Evolutionary conservation across 1,284 basidiomycete genomes (phyloP), one percentile per base, ranked within the genome.

Genomic region (Irpex sp.): DNA sequence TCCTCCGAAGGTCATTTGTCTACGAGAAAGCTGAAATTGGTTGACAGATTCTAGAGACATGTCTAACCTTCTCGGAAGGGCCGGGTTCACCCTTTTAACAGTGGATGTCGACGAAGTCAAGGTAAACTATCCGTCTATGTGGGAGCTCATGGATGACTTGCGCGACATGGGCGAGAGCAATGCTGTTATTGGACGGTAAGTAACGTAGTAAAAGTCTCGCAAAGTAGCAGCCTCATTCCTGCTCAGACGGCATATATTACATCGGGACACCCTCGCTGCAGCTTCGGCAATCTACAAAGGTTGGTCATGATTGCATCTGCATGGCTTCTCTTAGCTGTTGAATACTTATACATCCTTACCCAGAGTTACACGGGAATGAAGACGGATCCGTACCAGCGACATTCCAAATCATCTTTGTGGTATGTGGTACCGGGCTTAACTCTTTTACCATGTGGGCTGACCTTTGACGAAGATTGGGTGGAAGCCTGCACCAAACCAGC

Each of bases 121-220:
- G 63, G 88, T 98, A 43, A 85, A 86, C 7, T 99, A 98, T 71
- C 97, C 97, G 0, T 92, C 89, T 60, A 97, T 98, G 83, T 98
- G 92, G 89, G 97, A 99, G 75, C 83, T 99, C 15, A 84, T 99
- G 74, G 88, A 95, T 57, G 97, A 99, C 74, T 76, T 99, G 54
- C 83, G 88, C 57, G 90, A 94, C 73, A 99, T 99, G 97, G 97
- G 97, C 54, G 97, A 99, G 76, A 89, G 86, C 61, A 99, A 98
- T 72, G 94, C 96, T 4, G 87, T 97, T 39, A 78, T 96, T 59
- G 93, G 90, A 67, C 82, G 94, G 87, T 92, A 67, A 50, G 77
- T 64, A 33, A 6, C 5, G 31, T 33, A 33, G 31, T 1, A 33
- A 6, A 6, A 6, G 31, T 33, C 31, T 6, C 31, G 6, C 5